Percentiles rank a stretch among this genome's conserved stretches.
Evolutionary conservation across 2,329 filamentous ascomycete species (phyloP).

Genomic region (Tolypocladium tundrense): DNA sequence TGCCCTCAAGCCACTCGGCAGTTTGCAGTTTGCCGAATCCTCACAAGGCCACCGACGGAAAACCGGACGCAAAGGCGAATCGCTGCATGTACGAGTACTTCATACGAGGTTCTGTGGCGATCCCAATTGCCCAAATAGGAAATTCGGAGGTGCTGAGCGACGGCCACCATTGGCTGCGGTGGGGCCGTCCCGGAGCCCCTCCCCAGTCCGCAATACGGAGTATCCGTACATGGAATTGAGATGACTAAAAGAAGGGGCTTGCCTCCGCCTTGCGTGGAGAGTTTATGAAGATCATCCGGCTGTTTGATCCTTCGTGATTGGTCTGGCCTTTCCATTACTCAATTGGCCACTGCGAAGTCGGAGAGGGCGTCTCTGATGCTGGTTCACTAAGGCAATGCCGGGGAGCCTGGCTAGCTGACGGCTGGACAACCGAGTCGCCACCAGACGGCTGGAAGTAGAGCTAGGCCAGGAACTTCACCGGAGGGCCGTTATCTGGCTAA

Average conservation of each 20-base stretch:
- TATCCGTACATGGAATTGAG: no score
- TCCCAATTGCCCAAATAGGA: background rate
- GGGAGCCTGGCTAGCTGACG: background rate
- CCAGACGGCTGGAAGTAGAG: background rate
- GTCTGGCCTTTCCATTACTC: background rate
- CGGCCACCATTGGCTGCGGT: background rate
- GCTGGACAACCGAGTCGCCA: background rate
- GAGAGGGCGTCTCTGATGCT: background rate
- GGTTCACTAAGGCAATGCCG: background rate
- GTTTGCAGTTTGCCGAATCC: no score
- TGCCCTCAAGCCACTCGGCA: no score
- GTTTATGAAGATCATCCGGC: background rate
- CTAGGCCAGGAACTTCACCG: background rate
- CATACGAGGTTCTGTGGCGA: background rate
- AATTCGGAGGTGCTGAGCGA: background rate
- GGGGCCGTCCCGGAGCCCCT: background rate
- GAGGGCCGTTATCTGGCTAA: background rate
- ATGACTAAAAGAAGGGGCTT: background rate
- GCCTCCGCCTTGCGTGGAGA: background rate
- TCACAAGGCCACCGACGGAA: no score
- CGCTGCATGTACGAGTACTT: no score
- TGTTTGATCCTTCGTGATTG: background rate
- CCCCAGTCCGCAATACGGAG: background rate
- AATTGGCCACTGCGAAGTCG: background rate
- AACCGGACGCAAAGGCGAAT: background rate